phyloP scores from a whole-genome alignment of 441 rosid species.

The Pelargonium myrrhifolium region DNA sequence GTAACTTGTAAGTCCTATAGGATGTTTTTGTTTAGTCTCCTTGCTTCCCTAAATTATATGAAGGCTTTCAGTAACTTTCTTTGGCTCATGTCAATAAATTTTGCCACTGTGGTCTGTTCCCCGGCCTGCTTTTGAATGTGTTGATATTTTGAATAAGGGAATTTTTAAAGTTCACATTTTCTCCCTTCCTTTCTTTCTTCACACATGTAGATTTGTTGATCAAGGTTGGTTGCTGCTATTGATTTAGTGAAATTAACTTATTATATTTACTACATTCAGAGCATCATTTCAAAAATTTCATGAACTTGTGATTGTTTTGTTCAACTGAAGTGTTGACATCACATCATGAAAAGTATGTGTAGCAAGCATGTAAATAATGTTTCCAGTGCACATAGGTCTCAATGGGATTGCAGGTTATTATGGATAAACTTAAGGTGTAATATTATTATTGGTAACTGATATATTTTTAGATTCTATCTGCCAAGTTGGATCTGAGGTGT shows the following conservation, averaged over 20 bases:
- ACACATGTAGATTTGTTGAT: background rate
- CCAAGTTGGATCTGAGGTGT: conserved; percentile 1
- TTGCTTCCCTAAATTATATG: conserved; percentile 1
- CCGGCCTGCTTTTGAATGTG: background rate
- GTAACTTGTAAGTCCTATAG: conserved; percentile 58
- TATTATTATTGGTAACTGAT: background rate
- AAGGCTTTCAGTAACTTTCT: background rate
- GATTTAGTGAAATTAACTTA: background rate
- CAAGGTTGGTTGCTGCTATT: background rate
- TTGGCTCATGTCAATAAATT: background rate
- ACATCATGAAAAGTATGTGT: background rate
- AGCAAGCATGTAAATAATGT: background rate
- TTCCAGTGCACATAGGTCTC: background rate
- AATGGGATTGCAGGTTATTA: background rate
- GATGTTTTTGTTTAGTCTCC: background rate
- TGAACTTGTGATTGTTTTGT: background rate
- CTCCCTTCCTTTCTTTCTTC: background rate
- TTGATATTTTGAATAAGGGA: background rate
- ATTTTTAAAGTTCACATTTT: background rate
- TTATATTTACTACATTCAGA: background rate
- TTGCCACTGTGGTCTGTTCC: background rate
- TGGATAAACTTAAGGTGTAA: background rate
- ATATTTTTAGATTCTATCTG: conserved; percentile 2
- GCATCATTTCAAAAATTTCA: too few species aligned
- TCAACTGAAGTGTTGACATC: background rate